These are phyloP conservation scores for Medicago ruthenica DNA, from an alignment of 306 rosid genomes.

Conservation along the genomic window DNA sequence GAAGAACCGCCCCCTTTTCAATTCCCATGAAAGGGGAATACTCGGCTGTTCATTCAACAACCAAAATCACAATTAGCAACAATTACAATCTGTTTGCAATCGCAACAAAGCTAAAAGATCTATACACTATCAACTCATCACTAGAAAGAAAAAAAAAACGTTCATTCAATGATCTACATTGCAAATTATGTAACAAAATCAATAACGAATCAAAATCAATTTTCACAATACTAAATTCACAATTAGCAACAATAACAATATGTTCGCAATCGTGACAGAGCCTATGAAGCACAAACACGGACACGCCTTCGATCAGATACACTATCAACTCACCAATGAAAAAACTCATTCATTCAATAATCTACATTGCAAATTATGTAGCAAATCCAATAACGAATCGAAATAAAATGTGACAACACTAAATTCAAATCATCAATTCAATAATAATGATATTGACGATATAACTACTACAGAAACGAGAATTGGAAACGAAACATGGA, in stretches of 20 bases:
- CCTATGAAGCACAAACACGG: no score
- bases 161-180: constrained; percentile 50
- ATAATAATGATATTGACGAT: constrained; percentile 22
- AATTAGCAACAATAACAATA: neutral
- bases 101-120: neutral
- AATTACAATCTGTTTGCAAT: neutral
- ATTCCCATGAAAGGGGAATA: constrained; percentile 95
- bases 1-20: constrained; percentile 97
- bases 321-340: constrained; percentile 32
- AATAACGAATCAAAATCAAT: constrained; percentile 42
- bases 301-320: no score
- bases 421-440: constrained; percentile 28
- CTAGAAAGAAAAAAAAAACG: constrained; percentile 8
- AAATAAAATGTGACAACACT: constrained; percentile 45
- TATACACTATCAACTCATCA: constrained; percentile 35
- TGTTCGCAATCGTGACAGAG: neutral
- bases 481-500: constrained; percentile 49
- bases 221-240: constrained; percentile 35
- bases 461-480: neutral
- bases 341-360: constrained; percentile 40
- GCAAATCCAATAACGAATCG: constrained; percentile 27
- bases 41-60: constrained; percentile 64
- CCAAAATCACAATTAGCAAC: constrained; percentile 43
- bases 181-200: constrained; percentile 35
- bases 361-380: constrained; percentile 50